Evolutionary conservation across 2,329 filamentous ascomycete genomes (phyloP).

Genomic region (Sodiomyces alkalinus): DNA sequence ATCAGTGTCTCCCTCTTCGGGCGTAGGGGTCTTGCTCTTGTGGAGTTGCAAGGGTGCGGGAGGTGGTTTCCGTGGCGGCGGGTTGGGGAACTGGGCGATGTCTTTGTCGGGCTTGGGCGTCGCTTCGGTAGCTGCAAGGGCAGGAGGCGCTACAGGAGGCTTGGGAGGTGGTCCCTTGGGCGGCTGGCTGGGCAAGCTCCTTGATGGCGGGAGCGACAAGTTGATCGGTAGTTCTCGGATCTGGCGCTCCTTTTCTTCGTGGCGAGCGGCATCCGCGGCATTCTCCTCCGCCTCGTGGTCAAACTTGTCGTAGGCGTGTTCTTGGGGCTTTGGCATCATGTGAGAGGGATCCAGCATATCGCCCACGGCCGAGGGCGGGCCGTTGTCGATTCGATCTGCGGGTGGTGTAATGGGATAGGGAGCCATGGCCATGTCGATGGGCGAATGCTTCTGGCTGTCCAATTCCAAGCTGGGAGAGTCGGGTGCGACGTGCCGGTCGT

Average conservation of each 20-base stretch:
- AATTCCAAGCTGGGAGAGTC: conserved; percentile 35
- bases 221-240: conserved; percentile 34
- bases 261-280: conserved; percentile 27
- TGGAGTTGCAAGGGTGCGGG: conserved; percentile 70
- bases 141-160: conserved; percentile 24
- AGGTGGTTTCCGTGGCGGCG: conserved; percentile 63
- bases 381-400: conserved; percentile 27
- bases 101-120: conserved; percentile 28
- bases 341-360: conserved; percentile 40
- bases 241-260: conserved; percentile 25
- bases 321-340: conserved; percentile 44
- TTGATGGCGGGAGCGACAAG: conserved; percentile 37
- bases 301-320: conserved; percentile 42
- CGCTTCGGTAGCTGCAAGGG: conserved; percentile 25
- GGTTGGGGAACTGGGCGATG: conserved; percentile 36
- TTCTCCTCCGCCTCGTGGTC: conserved; percentile 39
- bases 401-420: conserved; percentile 52
- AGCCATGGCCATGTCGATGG: conserved; percentile 42
- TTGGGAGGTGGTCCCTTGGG: conserved; percentile 37
- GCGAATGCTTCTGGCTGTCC: conserved; percentile 37
- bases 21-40: conserved; percentile 18
- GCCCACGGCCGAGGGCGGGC: conserved; percentile 26
- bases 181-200: conserved; percentile 35
- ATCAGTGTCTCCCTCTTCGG: conserved; percentile 52
- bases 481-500: conserved; percentile 20